Conservation (phyloP, 257 asterid species). For the Ilex asprella region DNA sequence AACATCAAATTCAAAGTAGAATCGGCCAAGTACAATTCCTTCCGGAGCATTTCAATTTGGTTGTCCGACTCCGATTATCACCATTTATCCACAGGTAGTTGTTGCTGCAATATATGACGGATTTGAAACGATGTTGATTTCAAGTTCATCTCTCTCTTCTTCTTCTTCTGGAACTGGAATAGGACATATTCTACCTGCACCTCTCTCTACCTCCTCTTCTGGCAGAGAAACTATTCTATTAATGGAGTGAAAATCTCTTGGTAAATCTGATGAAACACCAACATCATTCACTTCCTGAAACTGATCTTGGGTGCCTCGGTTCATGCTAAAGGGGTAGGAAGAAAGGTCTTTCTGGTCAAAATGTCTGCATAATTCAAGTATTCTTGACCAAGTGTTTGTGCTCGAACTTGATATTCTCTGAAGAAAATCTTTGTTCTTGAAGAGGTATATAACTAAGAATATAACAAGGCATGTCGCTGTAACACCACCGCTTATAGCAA, state of each 20-base stretch:
- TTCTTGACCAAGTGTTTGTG: conserved; percentile 8
- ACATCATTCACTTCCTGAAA: conserved; percentile 1
- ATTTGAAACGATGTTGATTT: no score
- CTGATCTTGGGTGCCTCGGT: neutral
- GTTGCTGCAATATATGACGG: no score
- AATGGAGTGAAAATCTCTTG: neutral
- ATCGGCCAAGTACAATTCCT: no score
- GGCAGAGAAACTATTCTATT: neutral
- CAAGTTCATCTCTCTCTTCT: no score
- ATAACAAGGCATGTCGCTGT: conserved; percentile 9
- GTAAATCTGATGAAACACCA: conserved; percentile 8
- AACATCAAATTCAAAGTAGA: no score
- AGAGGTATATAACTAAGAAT: conserved; percentile 29
- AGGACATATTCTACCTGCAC: no score
- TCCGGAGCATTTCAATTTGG: no score
- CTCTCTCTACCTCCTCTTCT: neutral
- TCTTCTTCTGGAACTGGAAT: no score
- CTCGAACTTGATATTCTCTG: conserved; percentile 10
- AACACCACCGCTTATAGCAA: neutral
- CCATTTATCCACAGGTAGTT: no score
- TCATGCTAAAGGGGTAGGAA: neutral
- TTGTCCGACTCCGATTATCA: no score
- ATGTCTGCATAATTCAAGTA: conserved; percentile 4
- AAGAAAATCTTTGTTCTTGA: conserved; percentile 21
- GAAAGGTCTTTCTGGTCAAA: conserved; percentile 12